A percentile compares a stretch with the other conserved stretches of the same genome.
phyloP scores from a whole-genome alignment of 1,284 basidiomycete species.

The Earliella scabrosa region DNA sequence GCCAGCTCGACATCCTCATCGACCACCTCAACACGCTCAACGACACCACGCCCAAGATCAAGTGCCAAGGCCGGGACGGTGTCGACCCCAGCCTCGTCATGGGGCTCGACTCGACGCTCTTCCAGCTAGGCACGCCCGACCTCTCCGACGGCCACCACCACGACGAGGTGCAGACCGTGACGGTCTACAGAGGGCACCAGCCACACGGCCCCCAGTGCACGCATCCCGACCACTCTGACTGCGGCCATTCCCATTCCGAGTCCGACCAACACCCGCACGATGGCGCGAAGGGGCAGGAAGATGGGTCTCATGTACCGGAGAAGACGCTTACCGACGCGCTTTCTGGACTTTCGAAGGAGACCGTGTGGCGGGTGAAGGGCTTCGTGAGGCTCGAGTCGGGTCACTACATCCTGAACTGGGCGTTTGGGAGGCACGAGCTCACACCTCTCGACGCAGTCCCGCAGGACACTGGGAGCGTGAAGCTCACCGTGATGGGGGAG shows the following conservation, averaged over 20 bases:
- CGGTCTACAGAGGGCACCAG: slow-evolving; percentile 52
- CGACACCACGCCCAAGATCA: slow-evolving; percentile 84
- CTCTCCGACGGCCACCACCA: slow-evolving; percentile 50
- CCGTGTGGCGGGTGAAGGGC: slow-evolving; percentile 82
- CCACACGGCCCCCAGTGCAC: slow-evolving; percentile 33
- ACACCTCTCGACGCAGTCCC: slow-evolving; percentile 43
- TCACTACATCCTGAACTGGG: slow-evolving; percentile 83
- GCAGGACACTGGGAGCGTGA: slow-evolving; percentile 43
- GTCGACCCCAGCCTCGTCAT: slow-evolving; percentile 82
- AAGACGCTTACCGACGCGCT: slow-evolving; percentile 52
- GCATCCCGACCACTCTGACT: slow-evolving; percentile 12
- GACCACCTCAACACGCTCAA: slow-evolving; percentile 91
- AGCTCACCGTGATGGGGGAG: slow-evolving; percentile 88
- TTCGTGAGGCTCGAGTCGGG: slow-evolving; percentile 64
- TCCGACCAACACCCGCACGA: background rate
- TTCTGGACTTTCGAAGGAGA: slow-evolving; percentile 61
- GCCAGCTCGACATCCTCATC: slow-evolving; percentile 77
- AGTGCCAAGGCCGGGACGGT: slow-evolving; percentile 63
- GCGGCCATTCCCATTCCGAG: slow-evolving; percentile 33
- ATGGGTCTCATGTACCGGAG: slow-evolving; percentile 19
- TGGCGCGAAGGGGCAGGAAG: background rate
- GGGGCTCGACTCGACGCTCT: slow-evolving; percentile 82
- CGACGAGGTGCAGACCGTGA: slow-evolving; percentile 84
- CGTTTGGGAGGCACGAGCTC: slow-evolving; percentile 84
- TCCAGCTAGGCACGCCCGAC: slow-evolving; percentile 43